These are phyloP conservation scores for Penicillium coprophilum DNA, from an alignment of 495 filamentous ascomycete genomes.

Conservation along the genomic window DNA sequence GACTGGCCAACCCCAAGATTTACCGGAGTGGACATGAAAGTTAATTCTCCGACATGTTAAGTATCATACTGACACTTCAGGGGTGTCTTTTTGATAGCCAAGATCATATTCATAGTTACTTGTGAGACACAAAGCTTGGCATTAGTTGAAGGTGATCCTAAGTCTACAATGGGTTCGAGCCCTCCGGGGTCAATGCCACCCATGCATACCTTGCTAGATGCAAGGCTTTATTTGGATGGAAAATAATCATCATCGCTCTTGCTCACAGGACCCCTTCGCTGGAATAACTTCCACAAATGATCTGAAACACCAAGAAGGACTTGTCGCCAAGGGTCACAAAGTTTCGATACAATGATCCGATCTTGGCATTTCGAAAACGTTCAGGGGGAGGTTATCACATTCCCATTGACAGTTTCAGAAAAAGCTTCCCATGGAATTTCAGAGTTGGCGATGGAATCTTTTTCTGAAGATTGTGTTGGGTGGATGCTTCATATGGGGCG, in stretches of 20 bases:
- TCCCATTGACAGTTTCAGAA: conserved; percentile 10
- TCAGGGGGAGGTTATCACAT: neutral
- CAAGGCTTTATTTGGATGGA: neutral
- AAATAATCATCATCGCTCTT: neutral
- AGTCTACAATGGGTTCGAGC: neutral
- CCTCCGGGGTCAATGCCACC: neutral
- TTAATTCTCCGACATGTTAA: conserved; percentile 13
- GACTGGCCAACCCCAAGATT: neutral
- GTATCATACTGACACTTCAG: conserved; percentile 11
- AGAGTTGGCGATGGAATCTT: neutral
- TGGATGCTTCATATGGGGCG: neutral
- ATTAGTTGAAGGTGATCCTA: neutral
- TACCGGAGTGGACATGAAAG: neutral
- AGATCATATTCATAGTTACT: neutral
- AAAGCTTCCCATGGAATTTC: neutral
- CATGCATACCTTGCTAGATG: neutral
- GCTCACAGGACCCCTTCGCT: neutral
- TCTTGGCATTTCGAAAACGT: conserved; percentile 15
- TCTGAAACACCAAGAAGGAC: conserved; percentile 3
- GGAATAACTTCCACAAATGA: conserved; percentile 16
- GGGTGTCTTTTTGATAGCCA: neutral
- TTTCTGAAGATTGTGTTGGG: neutral
- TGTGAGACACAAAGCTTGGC: conserved; percentile 4
- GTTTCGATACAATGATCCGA: conserved; percentile 9
- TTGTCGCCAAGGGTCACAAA: conserved; percentile 6